A percentile compares a stretch with the other conserved stretches of the same genome.
These are phyloP conservation scores for Clavispora fructus DNA, from an alignment of 805 yeast species.

Conservation along the genomic window DNA sequence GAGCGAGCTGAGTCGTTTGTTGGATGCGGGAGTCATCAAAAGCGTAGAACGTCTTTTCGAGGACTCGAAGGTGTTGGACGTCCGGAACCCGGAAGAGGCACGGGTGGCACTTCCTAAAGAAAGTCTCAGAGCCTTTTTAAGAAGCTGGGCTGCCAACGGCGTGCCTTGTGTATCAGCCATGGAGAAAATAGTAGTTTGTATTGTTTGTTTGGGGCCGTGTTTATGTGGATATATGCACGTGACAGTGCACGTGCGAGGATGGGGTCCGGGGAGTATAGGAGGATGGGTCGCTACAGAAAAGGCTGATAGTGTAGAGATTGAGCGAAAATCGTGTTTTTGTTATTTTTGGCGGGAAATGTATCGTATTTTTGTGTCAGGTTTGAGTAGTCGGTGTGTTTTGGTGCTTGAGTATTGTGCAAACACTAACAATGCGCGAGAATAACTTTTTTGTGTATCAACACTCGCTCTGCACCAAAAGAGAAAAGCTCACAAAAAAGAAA, in stretches of 20 bases:
- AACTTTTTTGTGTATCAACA: neutral
- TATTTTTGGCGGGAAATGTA: too few relatives aligned
- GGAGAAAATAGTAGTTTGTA: neutral
- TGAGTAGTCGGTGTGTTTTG: too few relatives aligned
- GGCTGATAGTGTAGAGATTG: too few relatives aligned
- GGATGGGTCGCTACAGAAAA: too few relatives aligned
- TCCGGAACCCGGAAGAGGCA: conserved; percentile 13
- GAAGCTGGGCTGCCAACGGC: conserved; percentile 12
- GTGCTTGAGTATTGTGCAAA: neutral
- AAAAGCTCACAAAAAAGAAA: too few relatives aligned
- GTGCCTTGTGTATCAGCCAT: conserved; percentile 9
- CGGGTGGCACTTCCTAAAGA: conserved; percentile 17
- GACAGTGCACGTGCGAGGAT: neutral
- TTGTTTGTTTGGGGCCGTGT: neutral
- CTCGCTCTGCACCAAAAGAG: too few relatives aligned
- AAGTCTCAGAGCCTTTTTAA: conserved; percentile 12
- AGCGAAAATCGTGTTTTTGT: too few relatives aligned
- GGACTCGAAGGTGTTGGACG: conserved; percentile 14
- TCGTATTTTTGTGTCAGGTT: too few relatives aligned
- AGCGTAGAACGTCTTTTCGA: conserved; percentile 25
- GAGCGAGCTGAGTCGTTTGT: conserved; percentile 13
- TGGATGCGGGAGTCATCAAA: conserved; percentile 31
- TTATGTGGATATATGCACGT: neutral
- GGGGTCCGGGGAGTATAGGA: too few relatives aligned
- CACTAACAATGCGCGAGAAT: neutral